Base-by-base conservation (phyloP, 2,329 filamentous ascomycete genomes). In the Alternaria viburni region DNA sequence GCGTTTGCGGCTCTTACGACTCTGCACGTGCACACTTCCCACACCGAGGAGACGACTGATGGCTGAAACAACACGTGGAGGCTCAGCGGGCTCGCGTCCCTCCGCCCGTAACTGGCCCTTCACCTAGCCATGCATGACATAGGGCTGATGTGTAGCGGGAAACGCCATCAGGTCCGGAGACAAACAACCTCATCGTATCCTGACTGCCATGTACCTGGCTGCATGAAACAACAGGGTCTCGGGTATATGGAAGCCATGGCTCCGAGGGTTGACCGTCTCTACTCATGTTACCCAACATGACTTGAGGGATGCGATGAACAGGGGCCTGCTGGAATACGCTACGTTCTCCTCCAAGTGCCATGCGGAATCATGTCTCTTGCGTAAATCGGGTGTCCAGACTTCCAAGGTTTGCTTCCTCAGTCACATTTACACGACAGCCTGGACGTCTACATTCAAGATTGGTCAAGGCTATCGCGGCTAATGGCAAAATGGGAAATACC, bases 61-160 rank as follows among this genome's bases (percentile, higher is more conserved):
- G 23, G 47, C 55, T 59, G 60, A 59, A 54, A 54, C 56, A 57
- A 36, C 56, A 62, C 56, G 56, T 62, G 60, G 44, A 54, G 60
- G 60, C 60, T 59, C 9, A 62, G 55, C 55, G 11, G 17, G n/a
- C 11, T 49, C 23, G 26, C n/a, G 15, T 12, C 7, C 28, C 26
- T 46, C 47, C 32, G 41, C 41, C 17, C 23, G 23, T 44, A 11
- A 1, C 15, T 36, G 12, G 43, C 56, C 54, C 46, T 50, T 32
- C 43, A 49, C 30, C 30, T n/a, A 17, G 28, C 28, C 11, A 49
- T 62, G 49, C 28, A 49, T 44, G n/a, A 59, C 49, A 46, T 50
- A 43, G 21, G 15, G 13, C 15, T 36, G 47, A 30, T 15, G 23
- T 32, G 21, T 10, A n/a, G 21, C 17, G 25, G 12, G 36, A 25